Evolutionary conservation across 1,284 basidiomycete species (phyloP).

Genomic region (Afroboletus lepidellus): DNA sequence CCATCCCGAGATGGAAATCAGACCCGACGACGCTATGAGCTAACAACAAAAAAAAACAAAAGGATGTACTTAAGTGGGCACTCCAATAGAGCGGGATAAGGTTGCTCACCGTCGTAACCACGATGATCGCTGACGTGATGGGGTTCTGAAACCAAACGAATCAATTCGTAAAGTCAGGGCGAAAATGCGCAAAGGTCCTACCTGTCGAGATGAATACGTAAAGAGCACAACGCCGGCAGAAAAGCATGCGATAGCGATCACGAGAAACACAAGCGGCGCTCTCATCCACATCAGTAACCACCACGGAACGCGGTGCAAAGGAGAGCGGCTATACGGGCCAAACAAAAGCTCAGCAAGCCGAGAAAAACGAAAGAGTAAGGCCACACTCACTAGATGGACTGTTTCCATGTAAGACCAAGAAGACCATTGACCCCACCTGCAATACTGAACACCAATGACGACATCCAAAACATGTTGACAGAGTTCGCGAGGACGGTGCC

Average conservation of each 20-base stretch:
- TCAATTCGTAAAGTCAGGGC: not conserved
- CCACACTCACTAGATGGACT: constrained; percentile 52
- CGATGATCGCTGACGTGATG: constrained; percentile 64
- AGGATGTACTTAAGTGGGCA: not conserved
- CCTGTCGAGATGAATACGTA: constrained; percentile 48
- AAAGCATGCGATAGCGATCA: constrained; percentile 55
- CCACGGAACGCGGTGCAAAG: constrained; percentile 55
- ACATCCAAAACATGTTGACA: constrained; percentile 62
- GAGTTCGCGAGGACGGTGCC: constrained; percentile 26
- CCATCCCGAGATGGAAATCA: constrained; percentile 77
- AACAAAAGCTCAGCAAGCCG: not conserved
- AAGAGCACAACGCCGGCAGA: constrained; percentile 56
- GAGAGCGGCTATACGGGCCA: constrained; percentile 44
- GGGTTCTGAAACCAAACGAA: constrained; percentile 39
- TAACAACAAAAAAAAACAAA: not conserved
- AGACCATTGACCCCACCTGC: constrained; percentile 59
- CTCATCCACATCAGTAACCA: constrained; percentile 52
- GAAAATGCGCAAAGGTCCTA: constrained; percentile 13
- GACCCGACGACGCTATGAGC: constrained; percentile 64
- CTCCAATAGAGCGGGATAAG: not conserved
- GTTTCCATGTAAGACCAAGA: constrained; percentile 57
- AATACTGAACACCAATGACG: constrained; percentile 58
- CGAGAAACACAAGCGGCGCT: constrained; percentile 54
- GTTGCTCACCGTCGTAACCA: constrained; percentile 66
- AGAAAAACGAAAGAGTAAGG: constrained; percentile 4